Percentiles rank a stretch among this genome's conserved stretches.
These are phyloP conservation scores for Aurantiochytrium sp. DNA, from an alignment of 108 stramenopile species.

Conservation along the genomic window DNA sequence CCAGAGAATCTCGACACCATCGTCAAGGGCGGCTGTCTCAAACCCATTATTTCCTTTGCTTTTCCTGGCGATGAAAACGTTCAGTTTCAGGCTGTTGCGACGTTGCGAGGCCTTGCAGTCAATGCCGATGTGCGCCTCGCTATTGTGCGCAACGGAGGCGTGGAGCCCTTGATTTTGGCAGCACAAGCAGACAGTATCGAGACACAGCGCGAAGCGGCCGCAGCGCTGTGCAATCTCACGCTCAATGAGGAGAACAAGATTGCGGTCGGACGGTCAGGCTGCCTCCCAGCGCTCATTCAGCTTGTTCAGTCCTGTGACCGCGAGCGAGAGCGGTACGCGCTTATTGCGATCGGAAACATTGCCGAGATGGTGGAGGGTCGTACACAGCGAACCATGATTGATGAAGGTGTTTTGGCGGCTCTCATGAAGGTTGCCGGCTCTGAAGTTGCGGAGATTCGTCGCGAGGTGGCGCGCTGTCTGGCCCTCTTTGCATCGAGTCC, in stretches of 20 bases:
- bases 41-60: slow-evolving; percentile 62
- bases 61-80: slow-evolving; percentile 64
- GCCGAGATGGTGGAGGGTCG: slow-evolving; percentile 63
- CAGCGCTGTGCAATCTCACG: slow-evolving; percentile 63
- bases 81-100: slow-evolving; percentile 79
- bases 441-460: slow-evolving; percentile 49
- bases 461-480: slow-evolving; percentile 58
- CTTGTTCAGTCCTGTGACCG: slow-evolving; percentile 49
- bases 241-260: slow-evolving; percentile 69
- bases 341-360: slow-evolving; percentile 55
- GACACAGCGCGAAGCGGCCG: slow-evolving; percentile 61
- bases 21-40: slow-evolving; percentile 44
- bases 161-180: slow-evolving; percentile 69
- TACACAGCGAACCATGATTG: slow-evolving; percentile 52
- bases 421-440: slow-evolving; percentile 37
- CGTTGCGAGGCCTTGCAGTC: slow-evolving; percentile 64
- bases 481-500: slow-evolving; percentile 65
- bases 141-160: slow-evolving; percentile 58
- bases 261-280: slow-evolving; percentile 63
- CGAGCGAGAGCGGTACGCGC: slow-evolving; percentile 56
- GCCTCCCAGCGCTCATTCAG: slow-evolving; percentile 56
- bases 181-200: slow-evolving; percentile 45
- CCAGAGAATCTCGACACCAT: slow-evolving; percentile 53
- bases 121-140: slow-evolving; percentile 54
- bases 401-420: slow-evolving; percentile 45